A percentile compares a stretch with the other conserved stretches of the same genome.
phyloP scores from a whole-genome alignment of 768 basidiomycete species.

The Suillus decipiens region DNA sequence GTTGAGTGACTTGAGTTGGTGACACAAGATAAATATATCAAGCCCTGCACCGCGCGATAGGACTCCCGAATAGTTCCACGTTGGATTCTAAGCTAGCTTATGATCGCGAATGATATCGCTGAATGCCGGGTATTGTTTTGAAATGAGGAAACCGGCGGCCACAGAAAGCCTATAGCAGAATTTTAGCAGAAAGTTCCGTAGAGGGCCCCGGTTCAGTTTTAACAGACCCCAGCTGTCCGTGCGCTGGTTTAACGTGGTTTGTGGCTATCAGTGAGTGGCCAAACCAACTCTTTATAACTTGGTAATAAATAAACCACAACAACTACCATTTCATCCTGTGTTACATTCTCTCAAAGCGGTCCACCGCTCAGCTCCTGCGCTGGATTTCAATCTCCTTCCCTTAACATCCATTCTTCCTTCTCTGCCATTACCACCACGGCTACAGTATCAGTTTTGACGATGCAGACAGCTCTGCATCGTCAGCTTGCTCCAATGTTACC shows the following conservation, averaged over 20 bases:
- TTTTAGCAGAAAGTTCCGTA: not conserved
- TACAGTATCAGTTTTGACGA: conserved; percentile 49
- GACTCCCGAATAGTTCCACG: conserved; percentile 1
- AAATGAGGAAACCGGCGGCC: not conserved
- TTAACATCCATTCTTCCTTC: conserved; percentile 19
- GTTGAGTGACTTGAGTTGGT: not conserved
- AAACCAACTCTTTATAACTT: not conserved
- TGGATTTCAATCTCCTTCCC: conserved; percentile 38
- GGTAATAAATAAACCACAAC: conserved; percentile 30
- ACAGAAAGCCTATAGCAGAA: not conserved
- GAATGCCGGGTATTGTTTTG: not conserved
- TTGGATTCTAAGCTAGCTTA: not conserved
- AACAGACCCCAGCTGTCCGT: not conserved
- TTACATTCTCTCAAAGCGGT: conserved; percentile 32
- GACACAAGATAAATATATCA: not conserved
- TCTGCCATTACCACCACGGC: conserved; percentile 51
- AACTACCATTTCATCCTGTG: conserved; percentile 35
- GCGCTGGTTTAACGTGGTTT: conserved; percentile 6
- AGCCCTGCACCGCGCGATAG: not conserved
- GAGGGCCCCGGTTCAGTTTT: not conserved
- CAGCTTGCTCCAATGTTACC: conserved; percentile 61
- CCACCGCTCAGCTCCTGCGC: conserved; percentile 35
- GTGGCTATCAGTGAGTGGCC: conserved; percentile 16
- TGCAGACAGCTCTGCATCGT: conserved; percentile 73
- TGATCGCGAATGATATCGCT: not conserved